phyloP scores from a whole-genome alignment of 139 green algal species.

The Chlorella vulgaris region DNA sequence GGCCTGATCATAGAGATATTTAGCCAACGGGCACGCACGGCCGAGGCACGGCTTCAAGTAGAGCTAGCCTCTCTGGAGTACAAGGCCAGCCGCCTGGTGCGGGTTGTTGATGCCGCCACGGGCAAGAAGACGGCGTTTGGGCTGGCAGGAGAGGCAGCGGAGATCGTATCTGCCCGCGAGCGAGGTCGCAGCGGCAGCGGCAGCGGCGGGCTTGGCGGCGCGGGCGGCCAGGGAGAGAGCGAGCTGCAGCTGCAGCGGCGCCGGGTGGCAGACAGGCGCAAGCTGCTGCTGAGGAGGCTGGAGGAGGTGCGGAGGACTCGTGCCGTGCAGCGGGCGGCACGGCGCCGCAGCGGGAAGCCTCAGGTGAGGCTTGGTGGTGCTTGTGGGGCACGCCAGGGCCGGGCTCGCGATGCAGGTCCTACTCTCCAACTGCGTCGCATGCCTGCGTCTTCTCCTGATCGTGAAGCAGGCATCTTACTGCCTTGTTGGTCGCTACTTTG shows the following conservation, averaged over 20 bases:
- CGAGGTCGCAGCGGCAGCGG: slow-evolving; percentile 45
- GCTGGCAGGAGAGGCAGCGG: slow-evolving; percentile 31
- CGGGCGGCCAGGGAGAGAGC: slow-evolving; percentile 57
- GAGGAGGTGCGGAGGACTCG: slow-evolving; percentile 56
- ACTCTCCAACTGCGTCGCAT: no score
- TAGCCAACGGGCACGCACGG: slow-evolving; percentile 58
- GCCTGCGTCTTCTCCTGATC: background rate
- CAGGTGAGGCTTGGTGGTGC: slow-evolving; percentile 33
- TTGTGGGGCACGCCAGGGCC: background rate
- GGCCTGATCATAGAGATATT: slow-evolving; percentile 81
- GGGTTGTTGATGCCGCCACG: slow-evolving; percentile 17
- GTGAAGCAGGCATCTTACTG: no score
- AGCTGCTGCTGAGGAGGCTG: slow-evolving; percentile 49
- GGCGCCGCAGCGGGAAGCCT: slow-evolving; percentile 42
- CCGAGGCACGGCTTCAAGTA: slow-evolving; percentile 60
- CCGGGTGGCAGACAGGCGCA: slow-evolving; percentile 41
- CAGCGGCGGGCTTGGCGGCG: slow-evolving; percentile 57
- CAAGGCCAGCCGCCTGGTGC: slow-evolving; percentile 60
- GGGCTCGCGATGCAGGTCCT: no score
- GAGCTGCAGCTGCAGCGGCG: slow-evolving; percentile 66
- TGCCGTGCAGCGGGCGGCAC: slow-evolving; percentile 48
- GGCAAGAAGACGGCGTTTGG: slow-evolving; percentile 40
- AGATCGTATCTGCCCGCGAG: slow-evolving; percentile 69
- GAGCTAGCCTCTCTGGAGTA: slow-evolving; percentile 69
- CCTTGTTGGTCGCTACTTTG: no score